phyloP scores from a whole-genome alignment of 106 monocot species.

The Acanthochlamys bracteata region DNA sequence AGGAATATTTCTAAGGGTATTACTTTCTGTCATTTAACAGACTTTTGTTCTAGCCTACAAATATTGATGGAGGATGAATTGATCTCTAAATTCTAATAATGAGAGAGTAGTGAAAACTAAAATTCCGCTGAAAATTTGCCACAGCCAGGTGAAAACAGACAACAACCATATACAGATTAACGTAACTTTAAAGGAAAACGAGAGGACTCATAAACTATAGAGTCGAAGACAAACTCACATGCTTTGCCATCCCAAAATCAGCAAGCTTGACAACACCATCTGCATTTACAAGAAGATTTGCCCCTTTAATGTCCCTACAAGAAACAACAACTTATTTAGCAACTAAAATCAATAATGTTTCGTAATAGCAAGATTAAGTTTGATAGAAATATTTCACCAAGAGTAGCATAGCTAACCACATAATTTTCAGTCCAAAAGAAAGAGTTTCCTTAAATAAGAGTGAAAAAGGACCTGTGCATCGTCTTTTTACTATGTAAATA shows the following conservation, averaged over 20 bases:
- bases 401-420: not conserved
- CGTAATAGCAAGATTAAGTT: not conserved
- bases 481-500: slow-evolving; percentile 74
- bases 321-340: slow-evolving; percentile 1
- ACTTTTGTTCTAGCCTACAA: too few relatives aligned
- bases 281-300: slow-evolving; percentile 78
- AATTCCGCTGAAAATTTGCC: too few relatives aligned
- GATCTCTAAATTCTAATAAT: too few relatives aligned
- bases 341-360: not conserved
- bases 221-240: slow-evolving; percentile 44
- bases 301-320: slow-evolving; percentile 83
- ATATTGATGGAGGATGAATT: too few relatives aligned
- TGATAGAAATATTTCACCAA: not conserved
- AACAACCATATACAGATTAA: not conserved
- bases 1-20: too few relatives aligned
- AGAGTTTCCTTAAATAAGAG: not conserved
- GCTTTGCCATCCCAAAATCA: slow-evolving; percentile 96
- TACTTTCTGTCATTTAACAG: too few relatives aligned
- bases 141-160: too few relatives aligned
- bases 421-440: not conserved
- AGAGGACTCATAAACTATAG: not conserved
- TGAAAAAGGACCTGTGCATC: slow-evolving; percentile 66
- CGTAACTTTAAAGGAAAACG: not conserved
- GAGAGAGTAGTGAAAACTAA: too few relatives aligned
- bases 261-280: slow-evolving; percentile 84